Base-by-base conservation (phyloP, 352 stramenopile species). In the Blastocystis sp. region DNA sequence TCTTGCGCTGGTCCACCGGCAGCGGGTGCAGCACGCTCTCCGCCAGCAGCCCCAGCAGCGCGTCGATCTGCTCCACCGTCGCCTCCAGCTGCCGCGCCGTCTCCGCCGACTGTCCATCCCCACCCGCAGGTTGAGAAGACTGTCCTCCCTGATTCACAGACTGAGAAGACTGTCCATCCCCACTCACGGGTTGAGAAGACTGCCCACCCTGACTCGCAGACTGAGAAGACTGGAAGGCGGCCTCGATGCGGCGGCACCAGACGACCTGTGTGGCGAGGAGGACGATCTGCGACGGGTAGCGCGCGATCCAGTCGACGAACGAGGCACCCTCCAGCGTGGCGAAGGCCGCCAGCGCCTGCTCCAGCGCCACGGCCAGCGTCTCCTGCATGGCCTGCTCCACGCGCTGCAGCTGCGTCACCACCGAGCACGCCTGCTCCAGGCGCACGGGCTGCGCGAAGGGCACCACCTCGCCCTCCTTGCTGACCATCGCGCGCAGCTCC, bases 381-480 rank as follows among this genome's bases (percentile, higher is more conserved):
- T 93, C 92, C 17, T 95, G 94, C 97, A 99, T 99, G 62, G 96
- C 92, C 66, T 92, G 92, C 91, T 99, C 97, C 5, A 99, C 93
- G 65, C 97, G 93, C 3, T 96, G 93, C 89, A 98, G 91, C 97
- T 97, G 99, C 3, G 94, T 93, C 69, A 97, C 97, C 79, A 97
- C 96, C 10, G 94, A 95, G 88, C 97, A 92, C 53, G 96, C 92
- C 17, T 92, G 34, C 7, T n/a, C 82, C 1, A 98, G 94, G 43
- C 93, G 93, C 2, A 99, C 94, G 10, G 95, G 91, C 62, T 95
- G 90, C 71, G 95, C 92, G 62, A 99, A 95, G 19, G 88, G 89
- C 1, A 99, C 96, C 34, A 97, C 91, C 91, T 99, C 97, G 1
- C 97, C 97, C 92, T 99, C 97, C 88, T 98, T 98, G 45, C 95